These are phyloP conservation scores for Cucumis sativus DNA, from an alignment of 306 rosid species.

Conservation along the genomic window Cucumber_9930_V3 NC_026657.2:30364501-30365000, in stretches of 20 bases:
- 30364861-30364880: constrained; percentile 61
- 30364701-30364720: constrained; percentile 77
- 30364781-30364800: constrained; percentile 23
- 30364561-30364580: not conserved
- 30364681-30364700: constrained; percentile 66
- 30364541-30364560: constrained; percentile 25
- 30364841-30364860: constrained; percentile 45
- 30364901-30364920: constrained; percentile 73
- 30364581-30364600: not conserved
- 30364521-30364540: constrained; percentile 8
- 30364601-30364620: not conserved
- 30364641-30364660: constrained; percentile 22
- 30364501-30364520: not conserved
- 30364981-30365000: constrained; percentile 91
- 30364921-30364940: constrained; percentile 80
- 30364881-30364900: constrained; percentile 73
- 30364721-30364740: constrained; percentile 66
- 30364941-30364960: constrained; percentile 98
- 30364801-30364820: constrained; percentile 52
- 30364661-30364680: constrained; percentile 44
- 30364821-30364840: constrained; percentile 32
- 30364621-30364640: constrained; percentile 7
- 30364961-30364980: constrained; percentile 64
- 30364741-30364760: constrained; percentile 54
- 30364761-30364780: constrained; percentile 30